Evolutionary conservation across 176 grass and related monocot genomes (phyloP).

Genomic region (Saccharum spontaneum): DNA sequence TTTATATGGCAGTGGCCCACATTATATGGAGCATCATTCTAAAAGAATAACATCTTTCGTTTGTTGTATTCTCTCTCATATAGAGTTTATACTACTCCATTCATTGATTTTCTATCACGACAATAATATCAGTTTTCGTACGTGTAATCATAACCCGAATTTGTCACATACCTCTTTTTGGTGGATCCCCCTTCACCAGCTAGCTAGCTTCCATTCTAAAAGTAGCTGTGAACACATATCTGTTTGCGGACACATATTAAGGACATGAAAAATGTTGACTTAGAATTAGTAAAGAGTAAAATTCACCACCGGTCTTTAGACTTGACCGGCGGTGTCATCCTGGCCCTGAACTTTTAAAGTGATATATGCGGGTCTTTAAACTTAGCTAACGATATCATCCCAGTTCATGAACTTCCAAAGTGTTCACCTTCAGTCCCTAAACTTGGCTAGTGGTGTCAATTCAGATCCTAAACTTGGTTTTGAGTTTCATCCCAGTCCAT

Average conservation of each 20-base stretch:
- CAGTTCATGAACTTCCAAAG: no score
- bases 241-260: background rate
- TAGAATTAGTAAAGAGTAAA: background rate
- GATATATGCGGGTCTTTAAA: no score
- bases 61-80: background rate
- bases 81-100: no score
- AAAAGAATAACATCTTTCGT: background rate
- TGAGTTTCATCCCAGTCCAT: no score
- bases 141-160: conserved; percentile 13
- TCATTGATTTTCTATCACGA: background rate
- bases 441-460: no score
- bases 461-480: no score
- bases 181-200: background rate
- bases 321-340: no score
- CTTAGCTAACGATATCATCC: no score
- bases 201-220: background rate
- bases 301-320: no score
- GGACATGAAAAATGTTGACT: background rate
- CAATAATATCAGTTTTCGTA: background rate
- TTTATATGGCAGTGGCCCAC: background rate
- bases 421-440: no score
- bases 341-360: no score
- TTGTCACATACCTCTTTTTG: background rate
- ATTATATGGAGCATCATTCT: background rate
- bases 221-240: no score